Conservation (phyloP, 2,329 filamentous ascomycete species). For the Cercospora sp. region DNA sequence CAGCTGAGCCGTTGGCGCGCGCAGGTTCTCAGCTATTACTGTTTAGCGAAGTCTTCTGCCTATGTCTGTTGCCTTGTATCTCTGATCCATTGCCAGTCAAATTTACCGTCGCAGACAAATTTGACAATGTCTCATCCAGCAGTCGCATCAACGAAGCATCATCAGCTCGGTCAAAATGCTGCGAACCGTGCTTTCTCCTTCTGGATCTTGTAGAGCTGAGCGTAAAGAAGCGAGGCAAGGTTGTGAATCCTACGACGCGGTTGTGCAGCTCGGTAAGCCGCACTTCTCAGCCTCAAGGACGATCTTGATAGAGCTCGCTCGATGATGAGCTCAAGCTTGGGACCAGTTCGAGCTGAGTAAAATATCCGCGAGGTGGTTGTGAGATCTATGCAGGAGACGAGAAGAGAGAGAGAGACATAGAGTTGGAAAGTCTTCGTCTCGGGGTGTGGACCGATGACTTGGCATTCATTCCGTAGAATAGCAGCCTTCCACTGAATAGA, state of each 20-base stretch:
- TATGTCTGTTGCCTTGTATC: neutral
- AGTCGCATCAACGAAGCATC: neutral
- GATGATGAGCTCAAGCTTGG: neutral
- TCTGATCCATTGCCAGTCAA: neutral
- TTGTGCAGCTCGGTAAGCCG: neutral
- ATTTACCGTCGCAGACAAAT: neutral
- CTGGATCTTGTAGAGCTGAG: neutral
- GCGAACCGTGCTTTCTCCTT: neutral
- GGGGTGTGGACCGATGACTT: neutral
- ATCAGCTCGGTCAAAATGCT: neutral
- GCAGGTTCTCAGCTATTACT: neutral
- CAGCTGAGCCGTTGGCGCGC: neutral
- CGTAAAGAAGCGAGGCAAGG: neutral
- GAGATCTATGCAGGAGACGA: neutral
- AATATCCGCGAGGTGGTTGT: neutral
- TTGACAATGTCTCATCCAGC: neutral
- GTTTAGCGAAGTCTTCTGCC: neutral
- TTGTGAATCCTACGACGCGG: neutral
- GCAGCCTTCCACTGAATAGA: neutral
- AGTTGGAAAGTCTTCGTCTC: neutral
- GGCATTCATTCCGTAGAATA: neutral
- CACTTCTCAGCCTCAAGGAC: neutral
- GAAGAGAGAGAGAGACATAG: neutral
- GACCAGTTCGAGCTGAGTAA: neutral
- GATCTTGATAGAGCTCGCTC: neutral